phyloP scores from a whole-genome alignment of 2,329 filamentous ascomycete genomes.

The Metarhizium humberi region DNA sequence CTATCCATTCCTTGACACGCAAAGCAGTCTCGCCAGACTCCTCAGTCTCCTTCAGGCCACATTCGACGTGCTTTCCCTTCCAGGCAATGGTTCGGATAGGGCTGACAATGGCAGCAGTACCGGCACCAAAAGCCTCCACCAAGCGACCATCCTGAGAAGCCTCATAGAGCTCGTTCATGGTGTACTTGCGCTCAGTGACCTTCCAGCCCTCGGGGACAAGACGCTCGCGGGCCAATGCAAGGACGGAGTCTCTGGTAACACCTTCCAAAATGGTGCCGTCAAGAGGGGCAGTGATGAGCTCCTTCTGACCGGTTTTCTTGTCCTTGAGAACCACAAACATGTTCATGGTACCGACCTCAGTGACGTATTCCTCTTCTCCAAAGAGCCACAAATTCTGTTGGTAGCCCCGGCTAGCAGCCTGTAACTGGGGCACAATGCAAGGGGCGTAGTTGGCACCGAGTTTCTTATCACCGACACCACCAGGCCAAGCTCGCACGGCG shows the following conservation, averaged over 20 bases:
- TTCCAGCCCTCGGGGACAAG: conserved; percentile 81
- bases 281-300: conserved; percentile 88
- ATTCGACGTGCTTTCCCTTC: conserved; percentile 72
- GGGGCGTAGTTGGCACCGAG: conserved; percentile 99
- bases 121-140: conserved; percentile 87
- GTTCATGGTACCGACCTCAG: conserved; percentile 98
- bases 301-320: conserved; percentile 80
- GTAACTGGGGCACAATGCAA: conserved; percentile 90
- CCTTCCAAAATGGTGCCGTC: conserved; percentile 96
- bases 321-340: conserved; percentile 82
- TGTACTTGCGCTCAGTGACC: conserved; percentile 81
- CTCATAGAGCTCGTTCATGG: conserved; percentile 76
- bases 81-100: conserved; percentile 86
- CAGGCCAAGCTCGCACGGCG: conserved; percentile 94
- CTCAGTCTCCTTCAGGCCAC: conserved; percentile 69
- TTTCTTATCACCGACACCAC: conserved; percentile 96
- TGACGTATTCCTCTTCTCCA: conserved; percentile 89
- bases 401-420: conserved; percentile 84
- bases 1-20: conserved; percentile 94
- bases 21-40: conserved; percentile 82
- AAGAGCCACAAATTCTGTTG: conserved; percentile 99
- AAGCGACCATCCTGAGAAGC: conserved; percentile 77
- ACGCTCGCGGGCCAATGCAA: conserved; percentile 76
- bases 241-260: conserved; percentile 84
- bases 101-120: conserved; percentile 89